Evolutionary conservation across 2,329 filamentous ascomycete genomes (phyloP).

Genomic region (Cladobotryum mycophilum): DNA sequence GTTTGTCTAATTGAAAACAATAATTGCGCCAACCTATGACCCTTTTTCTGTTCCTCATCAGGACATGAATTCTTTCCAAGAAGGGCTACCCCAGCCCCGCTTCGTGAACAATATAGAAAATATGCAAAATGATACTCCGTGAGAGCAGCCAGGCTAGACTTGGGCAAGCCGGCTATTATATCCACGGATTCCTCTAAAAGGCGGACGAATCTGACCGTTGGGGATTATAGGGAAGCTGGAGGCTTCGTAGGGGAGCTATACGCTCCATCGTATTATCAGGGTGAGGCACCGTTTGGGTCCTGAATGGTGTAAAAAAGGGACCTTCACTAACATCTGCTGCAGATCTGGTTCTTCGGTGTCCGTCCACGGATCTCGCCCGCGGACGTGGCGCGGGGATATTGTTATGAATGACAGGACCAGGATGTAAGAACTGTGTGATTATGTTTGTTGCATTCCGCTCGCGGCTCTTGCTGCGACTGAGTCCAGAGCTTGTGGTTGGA

Average conservation of each 20-base stretch:
- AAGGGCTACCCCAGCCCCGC: too few species aligned
- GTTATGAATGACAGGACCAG: slow-evolving; percentile 36
- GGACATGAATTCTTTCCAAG: too few species aligned
- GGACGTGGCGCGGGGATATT: slow-evolving; percentile 16
- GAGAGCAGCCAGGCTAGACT: too few species aligned
- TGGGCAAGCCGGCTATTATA: background rate
- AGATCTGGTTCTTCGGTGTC: slow-evolving; percentile 24
- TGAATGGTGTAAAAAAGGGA: slow-evolving; percentile 8
- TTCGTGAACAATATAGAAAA: too few species aligned
- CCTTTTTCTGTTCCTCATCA: too few species aligned
- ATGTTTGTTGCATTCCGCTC: slow-evolving; percentile 37
- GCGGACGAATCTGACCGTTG: slow-evolving; percentile 22
- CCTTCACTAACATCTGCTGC: slow-evolving; percentile 13
- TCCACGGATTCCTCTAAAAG: slow-evolving; percentile 17
- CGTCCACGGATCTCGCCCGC: slow-evolving; percentile 11
- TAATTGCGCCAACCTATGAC: too few species aligned
- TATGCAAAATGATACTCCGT: too few species aligned
- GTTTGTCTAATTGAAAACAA: too few species aligned
- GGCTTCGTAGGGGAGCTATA: slow-evolving; percentile 20
- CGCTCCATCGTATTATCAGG: slow-evolving; percentile 22
- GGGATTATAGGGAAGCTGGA: slow-evolving; percentile 16
- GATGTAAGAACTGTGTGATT: slow-evolving; percentile 42
- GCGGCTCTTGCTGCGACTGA: slow-evolving; percentile 32
- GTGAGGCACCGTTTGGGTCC: slow-evolving; percentile 20
- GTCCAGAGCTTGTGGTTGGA: slow-evolving; percentile 20